Conservation (phyloP, 2,329 filamentous ascomycete species). For the Colletotrichum australisinense region DNA sequence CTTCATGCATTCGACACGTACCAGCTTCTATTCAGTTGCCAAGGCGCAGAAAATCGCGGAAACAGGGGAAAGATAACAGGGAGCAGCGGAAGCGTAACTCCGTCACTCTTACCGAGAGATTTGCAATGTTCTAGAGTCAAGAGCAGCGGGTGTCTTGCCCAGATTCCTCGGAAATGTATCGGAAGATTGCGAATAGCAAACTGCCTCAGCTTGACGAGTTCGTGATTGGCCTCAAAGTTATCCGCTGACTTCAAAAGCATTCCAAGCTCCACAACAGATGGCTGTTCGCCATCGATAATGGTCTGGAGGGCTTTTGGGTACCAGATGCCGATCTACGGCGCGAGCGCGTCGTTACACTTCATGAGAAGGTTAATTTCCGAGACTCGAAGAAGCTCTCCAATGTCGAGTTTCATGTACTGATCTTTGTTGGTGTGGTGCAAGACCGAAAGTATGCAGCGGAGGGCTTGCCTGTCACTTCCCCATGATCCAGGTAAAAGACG, state of each 20-base stretch:
- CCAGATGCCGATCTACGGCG: slow-evolving; percentile 1
- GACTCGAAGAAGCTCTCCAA: not conserved
- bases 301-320: not conserved
- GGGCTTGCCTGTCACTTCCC: not conserved
- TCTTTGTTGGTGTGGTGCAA: slow-evolving; percentile 9
- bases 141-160: not conserved
- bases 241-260: not conserved
- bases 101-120: not conserved
- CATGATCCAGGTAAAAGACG: not conserved
- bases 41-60: too few relatives aligned
- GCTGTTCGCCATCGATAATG: not conserved
- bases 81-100: not conserved
- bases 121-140: not conserved
- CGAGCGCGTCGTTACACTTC: slow-evolving; percentile 7
- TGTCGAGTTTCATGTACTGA: not conserved
- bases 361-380: not conserved
- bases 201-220: not conserved
- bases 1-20: not conserved
- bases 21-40: not conserved
- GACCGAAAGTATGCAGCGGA: slow-evolving; percentile 17
- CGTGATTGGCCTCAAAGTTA: slow-evolving; percentile 1
- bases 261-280: not conserved
- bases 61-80: not conserved
- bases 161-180: not conserved
- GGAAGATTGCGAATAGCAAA: not conserved